Base-by-base conservation (phyloP, 2,329 filamentous ascomycete species). In the Claviceps capensis region DNA sequence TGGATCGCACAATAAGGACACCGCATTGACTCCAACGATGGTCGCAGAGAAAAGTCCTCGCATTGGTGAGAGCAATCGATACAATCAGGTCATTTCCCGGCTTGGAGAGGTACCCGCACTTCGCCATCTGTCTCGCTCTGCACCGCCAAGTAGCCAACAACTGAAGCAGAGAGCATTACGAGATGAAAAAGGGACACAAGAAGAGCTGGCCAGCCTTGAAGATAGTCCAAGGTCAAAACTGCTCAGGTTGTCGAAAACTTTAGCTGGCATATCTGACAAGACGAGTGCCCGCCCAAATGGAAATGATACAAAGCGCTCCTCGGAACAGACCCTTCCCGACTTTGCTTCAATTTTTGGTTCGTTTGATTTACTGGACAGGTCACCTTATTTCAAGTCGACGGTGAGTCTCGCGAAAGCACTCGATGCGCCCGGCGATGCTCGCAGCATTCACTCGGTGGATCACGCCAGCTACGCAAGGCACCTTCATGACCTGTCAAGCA, bases 291-390 rank as follows among this genome's bases (percentile, higher is more conserved):
- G 14, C 9, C 6, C 26, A 30, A 36, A 19, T 16, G 51, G 30
- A 44, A 41, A 23, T 26, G 17, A 22, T 30, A 30, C 37, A 34
- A 48, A 44, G 23, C 57, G 49, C 43, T 53, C 56, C 1, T 40
- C 63, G 5, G 61, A 62, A 26, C 61, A 60, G 23, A 53, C 55
- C 0, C 47, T 63, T 19, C 56, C 60, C 5, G 62, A 67, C 17
- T 57, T 61, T 50, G 59, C 61, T n/a, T 62, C 63, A 19, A 47
- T 62, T 8, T 56, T 63, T n/a, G 59, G 60, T 9, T 62, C 60
- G 1, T 60, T 64, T 45, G 60, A 65, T 23, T 59, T 54, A 2
- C 53, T 63, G n/a, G 57, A 58, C 36, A 61, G 55, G 9, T 56
- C 60, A 1, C 55, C 60, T 13, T 56, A 58, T 45, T 53, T 55